Conservation (phyloP, 2,329 filamentous ascomycete species). For the Decorospora gaudefroyi region DNA sequence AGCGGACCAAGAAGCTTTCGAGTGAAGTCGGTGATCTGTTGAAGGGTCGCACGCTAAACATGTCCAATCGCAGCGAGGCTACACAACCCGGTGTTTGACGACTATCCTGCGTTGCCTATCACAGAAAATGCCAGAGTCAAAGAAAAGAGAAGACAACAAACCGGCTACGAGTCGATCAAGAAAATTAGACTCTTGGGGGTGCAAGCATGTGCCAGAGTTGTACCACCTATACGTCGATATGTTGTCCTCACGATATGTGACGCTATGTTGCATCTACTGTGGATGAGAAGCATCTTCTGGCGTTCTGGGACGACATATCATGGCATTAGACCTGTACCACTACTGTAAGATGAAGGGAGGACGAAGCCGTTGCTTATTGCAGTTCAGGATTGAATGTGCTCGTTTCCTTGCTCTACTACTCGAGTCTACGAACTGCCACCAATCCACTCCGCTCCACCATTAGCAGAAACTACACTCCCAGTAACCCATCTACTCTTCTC, state of each 20-base stretch:
- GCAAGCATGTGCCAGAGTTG: too few relatives aligned
- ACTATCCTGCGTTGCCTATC: too few relatives aligned
- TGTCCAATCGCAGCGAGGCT: background rate
- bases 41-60: background rate
- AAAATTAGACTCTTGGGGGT: too few relatives aligned
- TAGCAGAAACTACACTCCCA: conserved; percentile 45
- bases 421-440: conserved; percentile 20
- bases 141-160: too few relatives aligned
- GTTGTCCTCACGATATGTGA: conserved; percentile 1
- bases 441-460: conserved; percentile 38
- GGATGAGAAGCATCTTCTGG: conserved; percentile 8
- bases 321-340: conserved; percentile 9
- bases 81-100: background rate
- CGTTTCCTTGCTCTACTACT: background rate
- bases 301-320: conserved; percentile 9
- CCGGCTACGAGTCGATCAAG: too few relatives aligned
- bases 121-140: too few relatives aligned
- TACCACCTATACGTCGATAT: background rate
- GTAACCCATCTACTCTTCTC: conserved; percentile 46
- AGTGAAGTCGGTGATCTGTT: conserved; percentile 4
- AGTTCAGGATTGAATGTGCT: too few relatives aligned
- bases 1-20: conserved; percentile 2
- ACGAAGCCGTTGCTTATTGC: too few relatives aligned
- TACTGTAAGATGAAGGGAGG: background rate
- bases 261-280: background rate